Evolutionary conservation across 768 basidiomycete genomes (phyloP).

Genomic region (Termitomyces sp.): DNA sequence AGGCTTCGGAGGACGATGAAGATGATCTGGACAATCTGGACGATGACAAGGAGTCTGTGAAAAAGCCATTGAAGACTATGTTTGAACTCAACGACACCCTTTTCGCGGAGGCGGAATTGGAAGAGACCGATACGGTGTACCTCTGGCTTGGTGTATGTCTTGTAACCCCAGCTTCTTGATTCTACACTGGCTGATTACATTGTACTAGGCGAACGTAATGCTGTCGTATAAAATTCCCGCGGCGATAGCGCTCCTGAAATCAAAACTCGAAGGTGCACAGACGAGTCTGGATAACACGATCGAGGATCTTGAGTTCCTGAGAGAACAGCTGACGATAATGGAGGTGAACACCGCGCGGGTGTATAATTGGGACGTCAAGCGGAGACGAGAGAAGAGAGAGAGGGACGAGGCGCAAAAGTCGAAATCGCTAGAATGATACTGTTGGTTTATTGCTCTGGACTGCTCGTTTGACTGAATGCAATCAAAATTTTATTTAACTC

Average conservation of each 20-base stretch:
- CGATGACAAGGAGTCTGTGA: slow-evolving; percentile 27
- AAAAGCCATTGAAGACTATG: slow-evolving; percentile 68
- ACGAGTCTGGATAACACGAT: slow-evolving; percentile 58
- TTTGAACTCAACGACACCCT: slow-evolving; percentile 97
- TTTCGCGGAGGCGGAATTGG: slow-evolving; percentile 85
- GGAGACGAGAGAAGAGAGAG: slow-evolving; percentile 56
- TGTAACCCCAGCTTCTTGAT: neutral
- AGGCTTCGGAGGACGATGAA: slow-evolving; percentile 33
- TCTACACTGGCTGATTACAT: neutral
- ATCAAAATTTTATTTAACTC: too few species aligned
- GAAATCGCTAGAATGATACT: neutral
- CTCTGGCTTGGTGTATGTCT: slow-evolving; percentile 90
- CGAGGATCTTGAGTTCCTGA: slow-evolving; percentile 88
- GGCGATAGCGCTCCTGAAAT: slow-evolving; percentile 67
- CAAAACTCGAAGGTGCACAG: slow-evolving; percentile 73
- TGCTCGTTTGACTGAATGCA: too few species aligned
- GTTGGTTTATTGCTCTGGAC: too few species aligned
- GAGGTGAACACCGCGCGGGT: slow-evolving; percentile 93
- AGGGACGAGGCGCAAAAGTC: slow-evolving; percentile 26
- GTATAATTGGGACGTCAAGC: slow-evolving; percentile 94
- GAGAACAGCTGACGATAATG: slow-evolving; percentile 96
- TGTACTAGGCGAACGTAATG: slow-evolving; percentile 94
- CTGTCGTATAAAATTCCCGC: slow-evolving; percentile 83
- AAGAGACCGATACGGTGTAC: slow-evolving; percentile 84
- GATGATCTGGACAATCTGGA: slow-evolving; percentile 42